Conservation (phyloP, 352 stramenopile genomes). For the Pythium graminicola region DNA sequence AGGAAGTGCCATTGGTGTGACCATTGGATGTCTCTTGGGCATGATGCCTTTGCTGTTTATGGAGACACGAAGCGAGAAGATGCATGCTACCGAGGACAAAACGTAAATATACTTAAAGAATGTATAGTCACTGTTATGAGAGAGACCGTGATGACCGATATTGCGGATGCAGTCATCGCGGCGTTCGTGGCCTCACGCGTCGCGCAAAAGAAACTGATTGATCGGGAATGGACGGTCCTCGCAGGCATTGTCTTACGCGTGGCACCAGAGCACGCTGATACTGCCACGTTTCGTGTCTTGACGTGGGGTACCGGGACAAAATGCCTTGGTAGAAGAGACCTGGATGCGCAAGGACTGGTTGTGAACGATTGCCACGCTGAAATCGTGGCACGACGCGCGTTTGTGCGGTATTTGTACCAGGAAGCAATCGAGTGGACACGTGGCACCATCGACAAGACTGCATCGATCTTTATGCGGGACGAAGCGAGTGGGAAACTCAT, state of each 20-base stretch:
- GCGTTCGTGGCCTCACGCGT: slow-evolving; percentile 48
- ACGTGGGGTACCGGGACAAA: slow-evolving; percentile 65
- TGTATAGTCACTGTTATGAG: slow-evolving; percentile 24
- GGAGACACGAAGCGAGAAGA: slow-evolving; percentile 58
- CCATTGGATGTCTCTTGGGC: slow-evolving; percentile 67
- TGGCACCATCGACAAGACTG: neutral
- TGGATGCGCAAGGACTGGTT: slow-evolving; percentile 65
- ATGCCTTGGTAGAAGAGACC: slow-evolving; percentile 61
- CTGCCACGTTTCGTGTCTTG: slow-evolving; percentile 38
- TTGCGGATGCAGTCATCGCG: slow-evolving; percentile 35
- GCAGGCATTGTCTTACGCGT: slow-evolving; percentile 43
- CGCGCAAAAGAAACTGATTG: slow-evolving; percentile 54
- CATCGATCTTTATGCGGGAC: slow-evolving; percentile 46
- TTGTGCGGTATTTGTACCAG: slow-evolving; percentile 81
- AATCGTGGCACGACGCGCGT: slow-evolving; percentile 77
- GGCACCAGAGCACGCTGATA: neutral
- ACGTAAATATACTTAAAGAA: slow-evolving; percentile 12
- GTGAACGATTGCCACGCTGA: slow-evolving; percentile 93
- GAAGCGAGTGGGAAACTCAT: slow-evolving; percentile 28
- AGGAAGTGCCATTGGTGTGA: slow-evolving; percentile 61
- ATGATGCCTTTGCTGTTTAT: slow-evolving; percentile 76
- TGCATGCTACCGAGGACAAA: no score
- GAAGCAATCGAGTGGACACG: slow-evolving; percentile 50
- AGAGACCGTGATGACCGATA: neutral
- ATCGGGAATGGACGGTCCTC: slow-evolving; percentile 57